Base-by-base conservation (phyloP, 2,329 filamentous ascomycete genomes). In the Ascosphaera aggregata region DNA sequence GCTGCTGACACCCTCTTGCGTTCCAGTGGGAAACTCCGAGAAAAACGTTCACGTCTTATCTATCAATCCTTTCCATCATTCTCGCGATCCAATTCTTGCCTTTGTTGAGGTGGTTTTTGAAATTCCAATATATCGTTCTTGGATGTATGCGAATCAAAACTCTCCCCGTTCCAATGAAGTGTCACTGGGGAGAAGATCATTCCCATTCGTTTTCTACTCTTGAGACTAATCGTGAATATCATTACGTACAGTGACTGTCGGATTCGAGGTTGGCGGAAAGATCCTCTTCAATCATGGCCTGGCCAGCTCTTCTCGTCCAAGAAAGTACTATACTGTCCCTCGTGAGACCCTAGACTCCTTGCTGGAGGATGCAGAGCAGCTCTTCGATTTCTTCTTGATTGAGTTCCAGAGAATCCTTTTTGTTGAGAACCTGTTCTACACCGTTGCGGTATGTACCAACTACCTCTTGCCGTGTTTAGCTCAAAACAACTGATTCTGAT, bases 331-430 rank as follows among this genome's bases (percentile, higher is more conserved):
- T 59, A 73, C 66, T 37, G 66, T 76, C 42, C 69, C 70, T 27
- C 70, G 71, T 52, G 71, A 74, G 47, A 69, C 67, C 37, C 61
- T 74, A 27, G 71, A 76, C 53, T 66, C 64, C 42, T 55, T 70
- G 17, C 57, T 72, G 37, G 71, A 72, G 45, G 72, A 76, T 51
- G 51, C 73, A 11, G 69, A 72, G 53, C 70, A 76, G 56, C 59
- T 76, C 40, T 62, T 70, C 57, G 74, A 76, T 60, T 76, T 76
- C 58, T 71, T 75, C 55, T 63, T 76, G 47, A 73, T 76, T 44
- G 72, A 76, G 52, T 69, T 71, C 51, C 72, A 76, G 60, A 66
- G 72, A 42, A 64, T 76, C 45, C 53, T 76, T 42, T 76, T 75
- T 48, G 71, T 68, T 22, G 72, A 76, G 62, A 76, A 76, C 48